Evolutionary conservation across 345 rosid genomes (phyloP), one percentile per base, ranked within the genome.

Genomic region (Citrus mangshanensis): DNA sequence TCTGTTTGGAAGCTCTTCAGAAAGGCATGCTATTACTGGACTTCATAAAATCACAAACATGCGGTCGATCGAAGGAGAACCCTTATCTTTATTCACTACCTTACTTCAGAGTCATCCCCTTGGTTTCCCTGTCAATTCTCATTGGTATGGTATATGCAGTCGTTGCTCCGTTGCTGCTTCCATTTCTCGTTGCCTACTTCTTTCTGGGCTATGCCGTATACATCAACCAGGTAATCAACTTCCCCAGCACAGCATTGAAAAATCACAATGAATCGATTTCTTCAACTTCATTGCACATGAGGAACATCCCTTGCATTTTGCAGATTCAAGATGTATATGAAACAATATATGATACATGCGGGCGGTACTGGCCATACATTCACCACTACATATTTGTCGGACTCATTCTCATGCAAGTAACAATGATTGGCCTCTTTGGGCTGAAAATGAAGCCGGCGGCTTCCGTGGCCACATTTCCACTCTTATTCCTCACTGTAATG

Each of bases 401-500:
- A n/a, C 87, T 93, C 4, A 84, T 91, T 84, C 93, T 95, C 54
- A 95, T 93, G 99, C 98, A 95, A 89, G 73, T 93, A 76, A 93
- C 93, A 0, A 93, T 92, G 98, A 90, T 95, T 55, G 98, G 99
- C 56, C 90, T 92, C 72, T 95, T 95, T 35, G 93, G 98, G 19
- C 89, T 95, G 72, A 95, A 95, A 86, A 87, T 93, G n/a, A 95
- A 92, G 80, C 96, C 99, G 9, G 86, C 90, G 65, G 96, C 97
- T 77, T 87, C 98, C 49, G 84, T 93, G 49, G 89, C 95, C 76
- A 84, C 98, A 25, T 70, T 95, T 68, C 98, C 95, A 35, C 93
- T 95, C 54, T 73, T 95, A 64, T 24, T 91, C 80, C 79, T 92
- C 76, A 91, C 98, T 42, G 73, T 92, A 65, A 74, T 86, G 81